Evolutionary conservation across 129 eudicot species (phyloP), one percentile per base, ranked within the genome.

Genomic region (Solidago caesia): DNA sequence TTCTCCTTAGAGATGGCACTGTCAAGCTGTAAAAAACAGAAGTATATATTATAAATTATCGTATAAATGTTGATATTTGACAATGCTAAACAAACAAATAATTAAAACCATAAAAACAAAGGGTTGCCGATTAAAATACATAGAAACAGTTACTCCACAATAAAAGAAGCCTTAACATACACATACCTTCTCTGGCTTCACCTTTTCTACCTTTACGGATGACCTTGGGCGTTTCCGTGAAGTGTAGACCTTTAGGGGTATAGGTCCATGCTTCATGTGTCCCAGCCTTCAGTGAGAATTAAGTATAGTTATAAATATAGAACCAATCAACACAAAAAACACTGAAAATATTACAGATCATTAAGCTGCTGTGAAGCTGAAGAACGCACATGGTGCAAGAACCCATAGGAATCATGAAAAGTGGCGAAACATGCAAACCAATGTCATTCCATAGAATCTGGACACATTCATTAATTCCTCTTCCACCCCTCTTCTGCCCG

Each of bases 331-430:
- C 67, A 15, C 68, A 12, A n/a, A 7, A 5, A n/a, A 5, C 14
- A 13, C 55, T 4, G 5, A 73, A 49, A 47, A 72, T 42, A 68
- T 43, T 16, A 33, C 8, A 62, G 9, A 44, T 3, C 5, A 1
- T 45, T 73, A 10, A 44, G 12, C 42, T 14, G 49, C 43, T 25
- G 43, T 65, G n/a, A 39, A 52, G 45, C 15, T 70, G 55, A 41
- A 3, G 9, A 74, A 81, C 89, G 81, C 60, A 86, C 95, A 89
- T 86, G 15, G 89, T 84, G 62, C 58, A 56, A 42, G 83, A 86
- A 27, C 87, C 87, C 29, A 60, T 55, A 14, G 26, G 65, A 57
- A 53, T 77, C 87, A 5, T 78, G 45, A 89, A 68, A 72, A 82
- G 14, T 0, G 84, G 89, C 8, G 87, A 80, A 61, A 80, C 89